These are phyloP conservation scores for Crithidia mellificae DNA, from an alignment of 208 protist genomes.

Conservation along the genomic window DNA sequence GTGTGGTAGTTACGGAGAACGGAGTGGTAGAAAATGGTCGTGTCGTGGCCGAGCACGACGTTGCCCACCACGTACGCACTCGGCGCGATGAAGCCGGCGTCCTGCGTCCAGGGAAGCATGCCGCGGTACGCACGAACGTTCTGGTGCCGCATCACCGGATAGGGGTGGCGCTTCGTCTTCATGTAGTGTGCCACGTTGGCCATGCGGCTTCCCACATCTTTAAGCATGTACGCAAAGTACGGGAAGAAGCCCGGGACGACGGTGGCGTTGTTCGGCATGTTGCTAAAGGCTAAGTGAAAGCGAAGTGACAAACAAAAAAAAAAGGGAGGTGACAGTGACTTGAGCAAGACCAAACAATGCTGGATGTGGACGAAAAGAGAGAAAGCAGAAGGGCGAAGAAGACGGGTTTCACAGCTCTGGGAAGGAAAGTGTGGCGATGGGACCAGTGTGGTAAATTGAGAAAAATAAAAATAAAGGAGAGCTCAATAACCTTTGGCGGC, in stretches of 20 bases:
- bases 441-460: no score
- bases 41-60: conserved; percentile 80
- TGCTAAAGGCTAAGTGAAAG: background rate
- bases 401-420: no score
- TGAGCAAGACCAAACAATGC: no score
- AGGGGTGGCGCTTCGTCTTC: conserved; percentile 63
- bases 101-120: conserved; percentile 85
- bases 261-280: conserved; percentile 59
- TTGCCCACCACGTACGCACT: conserved; percentile 85
- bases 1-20: conserved; percentile 88
- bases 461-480: no score
- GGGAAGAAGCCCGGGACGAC: conserved; percentile 64
- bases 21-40: conserved; percentile 86
- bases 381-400: no score
- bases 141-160: conserved; percentile 87
- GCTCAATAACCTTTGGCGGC: no score
- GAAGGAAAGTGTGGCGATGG: background rate
- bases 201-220: conserved; percentile 77
- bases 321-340: background rate
- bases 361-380: no score
- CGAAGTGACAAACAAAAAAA: background rate
- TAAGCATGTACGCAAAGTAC: conserved; percentile 86
- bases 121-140: conserved; percentile 84
- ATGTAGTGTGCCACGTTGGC: conserved; percentile 73
- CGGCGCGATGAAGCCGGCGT: conserved; percentile 87